These are phyloP conservation scores for Puccinia hordei DNA, from an alignment of 1,284 basidiomycete genomes.

Conservation along the genomic window DNA sequence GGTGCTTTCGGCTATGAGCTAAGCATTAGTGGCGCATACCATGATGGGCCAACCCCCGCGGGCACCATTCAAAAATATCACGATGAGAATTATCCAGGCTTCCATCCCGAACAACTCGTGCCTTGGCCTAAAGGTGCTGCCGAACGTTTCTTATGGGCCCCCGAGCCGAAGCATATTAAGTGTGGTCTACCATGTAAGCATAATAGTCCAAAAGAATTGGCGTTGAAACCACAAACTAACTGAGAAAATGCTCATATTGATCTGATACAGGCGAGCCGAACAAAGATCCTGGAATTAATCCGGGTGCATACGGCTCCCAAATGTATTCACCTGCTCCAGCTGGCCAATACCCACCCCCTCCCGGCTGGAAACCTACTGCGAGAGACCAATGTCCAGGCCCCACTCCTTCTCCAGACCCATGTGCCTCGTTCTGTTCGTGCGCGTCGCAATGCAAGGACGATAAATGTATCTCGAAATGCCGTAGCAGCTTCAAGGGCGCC, in stretches of 20 bases:
- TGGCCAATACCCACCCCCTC: not conserved
- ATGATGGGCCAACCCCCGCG: not conserved
- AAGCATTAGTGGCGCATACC: not conserved
- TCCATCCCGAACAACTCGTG: not conserved
- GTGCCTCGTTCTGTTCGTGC: not conserved
- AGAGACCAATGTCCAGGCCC: not conserved
- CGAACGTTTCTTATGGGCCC: not conserved
- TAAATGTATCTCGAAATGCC: not conserved
- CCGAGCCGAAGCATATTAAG: constrained; percentile 2
- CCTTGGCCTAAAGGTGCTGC: constrained; percentile 3
- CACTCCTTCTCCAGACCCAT: not conserved
- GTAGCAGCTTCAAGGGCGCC: not conserved
- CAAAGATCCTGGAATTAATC: constrained; percentile 13
- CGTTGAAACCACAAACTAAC: not conserved
- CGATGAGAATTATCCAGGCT: constrained; percentile 18
- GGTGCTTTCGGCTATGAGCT: constrained; percentile 22
- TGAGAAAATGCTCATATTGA: not conserved
- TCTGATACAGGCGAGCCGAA: not conserved
- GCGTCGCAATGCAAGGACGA: not conserved
- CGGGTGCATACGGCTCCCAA: not conserved
- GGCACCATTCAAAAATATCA: not conserved
- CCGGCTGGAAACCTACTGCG: not conserved
- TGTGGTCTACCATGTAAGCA: constrained; percentile 28
- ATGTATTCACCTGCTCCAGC: not conserved
- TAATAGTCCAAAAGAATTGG: not conserved